Conservation (phyloP, 2,329 filamentous ascomycete genomes). For the Beauveria bassiana region DNA sequence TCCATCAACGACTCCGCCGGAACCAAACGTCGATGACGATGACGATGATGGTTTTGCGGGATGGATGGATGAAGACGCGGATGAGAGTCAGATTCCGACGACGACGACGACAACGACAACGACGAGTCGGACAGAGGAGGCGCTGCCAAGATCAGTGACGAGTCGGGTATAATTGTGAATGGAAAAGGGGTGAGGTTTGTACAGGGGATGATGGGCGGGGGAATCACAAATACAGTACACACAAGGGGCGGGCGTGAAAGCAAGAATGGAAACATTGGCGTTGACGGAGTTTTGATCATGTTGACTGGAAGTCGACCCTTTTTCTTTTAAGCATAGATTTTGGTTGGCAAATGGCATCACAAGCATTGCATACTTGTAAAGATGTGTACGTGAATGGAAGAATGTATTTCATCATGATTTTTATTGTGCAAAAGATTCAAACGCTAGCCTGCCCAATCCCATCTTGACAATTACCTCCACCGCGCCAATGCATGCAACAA, state of each 20-base stretch:
- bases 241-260: neutral
- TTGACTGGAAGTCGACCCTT: no score
- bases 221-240: neutral
- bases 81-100: conserved; percentile 11
- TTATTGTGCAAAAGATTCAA: neutral
- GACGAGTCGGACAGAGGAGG: neutral
- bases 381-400: no score
- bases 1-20: conserved; percentile 5
- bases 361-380: no score
- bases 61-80: conserved; percentile 19
- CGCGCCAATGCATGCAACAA: neutral
- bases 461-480: neutral
- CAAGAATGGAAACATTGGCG: neutral
- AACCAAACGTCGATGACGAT: conserved; percentile 14
- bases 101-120: conserved; percentile 4
- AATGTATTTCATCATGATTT: no score
- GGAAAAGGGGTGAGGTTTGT: neutral
- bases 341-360: no score
- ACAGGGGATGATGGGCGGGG: neutral
- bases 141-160: neutral
- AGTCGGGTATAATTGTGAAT: neutral
- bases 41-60: conserved; percentile 22
- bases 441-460: neutral
- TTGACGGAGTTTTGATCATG: neutral
- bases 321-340: no score